phyloP scores from a whole-genome alignment of 768 basidiomycete species.

The Calocybe cyanea region DNA sequence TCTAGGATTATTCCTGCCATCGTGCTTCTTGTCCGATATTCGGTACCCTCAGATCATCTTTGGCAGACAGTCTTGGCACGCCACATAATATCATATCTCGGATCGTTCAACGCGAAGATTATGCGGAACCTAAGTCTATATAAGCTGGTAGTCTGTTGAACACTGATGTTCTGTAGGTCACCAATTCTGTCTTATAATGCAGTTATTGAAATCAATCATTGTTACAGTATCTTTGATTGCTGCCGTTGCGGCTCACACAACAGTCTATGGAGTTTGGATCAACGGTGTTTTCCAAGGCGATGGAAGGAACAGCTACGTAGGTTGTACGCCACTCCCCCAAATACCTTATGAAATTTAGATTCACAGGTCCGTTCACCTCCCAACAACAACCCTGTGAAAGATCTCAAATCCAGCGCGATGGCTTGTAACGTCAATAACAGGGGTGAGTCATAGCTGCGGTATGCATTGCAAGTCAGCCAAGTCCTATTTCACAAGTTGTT shows the following conservation, averaged over 20 bases:
- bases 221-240: constrained; percentile 20
- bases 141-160: not conserved
- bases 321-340: constrained; percentile 1
- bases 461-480: too few species aligned
- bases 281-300: constrained; percentile 34
- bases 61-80: not conserved
- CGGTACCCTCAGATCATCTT: not conserved
- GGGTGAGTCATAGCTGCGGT: constrained; percentile 13
- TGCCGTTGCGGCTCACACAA: constrained; percentile 26
- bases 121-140: constrained; percentile 6
- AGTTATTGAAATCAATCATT: constrained; percentile 17
- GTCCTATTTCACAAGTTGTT: constrained; percentile 21
- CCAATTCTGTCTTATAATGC: constrained; percentile 14
- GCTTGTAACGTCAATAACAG: constrained; percentile 31
- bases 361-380: constrained; percentile 32
- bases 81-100: not conserved
- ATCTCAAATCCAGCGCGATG: constrained; percentile 25
- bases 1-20: not conserved
- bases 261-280: constrained; percentile 34
- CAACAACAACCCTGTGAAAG: constrained; percentile 33
- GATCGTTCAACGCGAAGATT: constrained; percentile 9
- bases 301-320: constrained; percentile 27
- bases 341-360: not conserved
- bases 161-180: not conserved
- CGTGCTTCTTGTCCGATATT: not conserved